These are phyloP conservation scores for Lantana camara DNA, from an alignment of 257 asterid species.

Conservation along the genomic window DNA sequence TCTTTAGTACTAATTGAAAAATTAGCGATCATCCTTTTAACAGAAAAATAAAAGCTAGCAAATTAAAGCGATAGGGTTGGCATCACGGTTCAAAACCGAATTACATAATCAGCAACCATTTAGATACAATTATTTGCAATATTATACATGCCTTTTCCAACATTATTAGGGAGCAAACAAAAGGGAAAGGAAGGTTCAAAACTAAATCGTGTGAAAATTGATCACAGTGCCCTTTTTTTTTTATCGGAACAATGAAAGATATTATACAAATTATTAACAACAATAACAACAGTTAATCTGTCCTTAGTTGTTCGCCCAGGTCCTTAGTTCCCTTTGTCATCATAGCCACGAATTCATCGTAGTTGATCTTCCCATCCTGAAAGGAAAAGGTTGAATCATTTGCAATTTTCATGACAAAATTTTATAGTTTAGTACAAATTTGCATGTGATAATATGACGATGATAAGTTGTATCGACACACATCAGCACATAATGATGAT, in stretches of 20 bases:
- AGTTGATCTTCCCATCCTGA: constrained; percentile 84
- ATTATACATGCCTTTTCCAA: background rate
- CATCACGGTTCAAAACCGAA: too few species aligned
- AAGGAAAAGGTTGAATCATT: background rate
- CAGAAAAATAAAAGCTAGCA: too few species aligned
- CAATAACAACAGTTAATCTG: constrained; percentile 8
- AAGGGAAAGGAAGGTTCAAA: background rate
- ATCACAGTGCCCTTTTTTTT: background rate
- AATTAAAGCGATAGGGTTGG: too few species aligned
- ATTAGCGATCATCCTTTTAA: too few species aligned
- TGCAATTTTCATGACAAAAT: background rate
- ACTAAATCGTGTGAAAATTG: constrained; percentile 10
- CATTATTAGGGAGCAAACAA: background rate
- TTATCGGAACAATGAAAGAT: background rate
- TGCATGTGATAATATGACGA: too few species aligned
- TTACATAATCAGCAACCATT: background rate
- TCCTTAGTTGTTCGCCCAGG: constrained; percentile 29
- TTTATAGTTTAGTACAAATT: too few species aligned
- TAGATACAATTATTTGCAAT: background rate
- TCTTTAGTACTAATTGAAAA: too few species aligned
- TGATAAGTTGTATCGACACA: too few species aligned
- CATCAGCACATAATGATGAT: too few species aligned
- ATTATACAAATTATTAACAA: background rate
- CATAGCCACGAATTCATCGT: constrained; percentile 77
- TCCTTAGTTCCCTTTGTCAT: constrained; percentile 77